Evolutionary conservation across 352 stramenopile genomes (phyloP).

Genomic region (Phytopythium cucurbitacearum): DNA sequence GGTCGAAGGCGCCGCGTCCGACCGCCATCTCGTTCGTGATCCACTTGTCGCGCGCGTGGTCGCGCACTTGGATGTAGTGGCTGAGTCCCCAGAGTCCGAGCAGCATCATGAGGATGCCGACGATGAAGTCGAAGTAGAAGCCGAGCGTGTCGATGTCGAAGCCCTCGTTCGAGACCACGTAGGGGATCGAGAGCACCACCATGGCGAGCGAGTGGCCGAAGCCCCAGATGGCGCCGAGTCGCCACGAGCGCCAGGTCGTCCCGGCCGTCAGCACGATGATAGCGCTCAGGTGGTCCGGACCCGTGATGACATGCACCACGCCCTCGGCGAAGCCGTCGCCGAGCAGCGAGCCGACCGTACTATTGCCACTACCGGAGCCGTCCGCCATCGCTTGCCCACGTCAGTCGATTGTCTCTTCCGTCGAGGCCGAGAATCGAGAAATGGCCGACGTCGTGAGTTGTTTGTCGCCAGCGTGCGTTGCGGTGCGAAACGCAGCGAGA

Average conservation of each 20-base stretch:
- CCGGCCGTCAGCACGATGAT: conserved; percentile 74
- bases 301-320: conserved; percentile 53
- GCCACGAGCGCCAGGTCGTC: conserved; percentile 60
- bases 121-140: conserved; percentile 47
- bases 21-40: conserved; percentile 3
- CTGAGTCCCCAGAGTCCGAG: conserved; percentile 35
- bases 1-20: neutral
- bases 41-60: conserved; percentile 1
- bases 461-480: too few species aligned
- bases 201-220: conserved; percentile 75
- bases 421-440: too few species aligned
- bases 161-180: conserved; percentile 36
- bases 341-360: conserved; percentile 29
- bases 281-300: conserved; percentile 84
- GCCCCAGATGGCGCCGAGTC: conserved; percentile 85
- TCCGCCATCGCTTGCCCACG: too few species aligned
- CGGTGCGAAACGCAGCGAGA: too few species aligned
- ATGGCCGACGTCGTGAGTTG: too few species aligned
- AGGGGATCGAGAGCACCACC: conserved; percentile 54
- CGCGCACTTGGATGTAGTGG: conserved; percentile 36
- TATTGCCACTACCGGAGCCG: too few species aligned
- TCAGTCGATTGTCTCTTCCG: too few species aligned
- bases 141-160: conserved; percentile 36
- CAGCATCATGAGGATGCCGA: conserved; percentile 56
- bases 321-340: conserved; percentile 38